Evolutionary conservation across 306 rosid genomes (phyloP), one percentile per base, ranked within the genome.

Genomic region (Prosopis cineraria): DNA sequence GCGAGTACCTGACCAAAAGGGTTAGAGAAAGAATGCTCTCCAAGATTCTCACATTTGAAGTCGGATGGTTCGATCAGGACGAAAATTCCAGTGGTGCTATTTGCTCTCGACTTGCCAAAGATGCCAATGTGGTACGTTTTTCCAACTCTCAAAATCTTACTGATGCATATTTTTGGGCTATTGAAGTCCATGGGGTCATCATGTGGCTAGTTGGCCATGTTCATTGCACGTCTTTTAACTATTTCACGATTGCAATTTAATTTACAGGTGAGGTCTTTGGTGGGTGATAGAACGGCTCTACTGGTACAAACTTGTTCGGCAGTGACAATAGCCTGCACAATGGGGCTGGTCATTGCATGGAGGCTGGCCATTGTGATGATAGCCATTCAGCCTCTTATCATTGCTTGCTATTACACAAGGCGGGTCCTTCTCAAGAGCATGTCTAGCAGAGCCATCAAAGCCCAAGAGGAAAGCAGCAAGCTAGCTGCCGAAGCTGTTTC

Each of bases 51-150:
- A 86, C 81, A 19, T 89, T 89, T 47, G 92, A 89, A 78, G 81
- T 86, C 22, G 85, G 76, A 0, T 89, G 92, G 92, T 89, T 78
- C 10, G 92, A 88, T 65, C 70, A 53, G 13, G 83, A 75, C 2
- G 55, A 73, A 5, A 89, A 89, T 17, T 86, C 90, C 10, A 89
- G 67, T 13, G 85, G 84, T 65, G 79, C 86, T 53, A 4, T 89
- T 78, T 89, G 87, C 68, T 84, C 90, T 9, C 80, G 81, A 44
- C 83, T 89, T 30, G 78, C 92, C 78, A 86, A 82, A 40, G 92
- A 89, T 25, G 81, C 90, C 31, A 83, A 80, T 47, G 76, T 81
- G 85, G 92, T 82, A 78, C 0, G 79, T 45, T 73, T 73, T 20
- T 27, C 0, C 55, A 31, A 2, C 50, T 44, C 24, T 20, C 16